phyloP scores from a whole-genome alignment of 1,284 basidiomycete species.

The Agaricales sp. region DNA sequence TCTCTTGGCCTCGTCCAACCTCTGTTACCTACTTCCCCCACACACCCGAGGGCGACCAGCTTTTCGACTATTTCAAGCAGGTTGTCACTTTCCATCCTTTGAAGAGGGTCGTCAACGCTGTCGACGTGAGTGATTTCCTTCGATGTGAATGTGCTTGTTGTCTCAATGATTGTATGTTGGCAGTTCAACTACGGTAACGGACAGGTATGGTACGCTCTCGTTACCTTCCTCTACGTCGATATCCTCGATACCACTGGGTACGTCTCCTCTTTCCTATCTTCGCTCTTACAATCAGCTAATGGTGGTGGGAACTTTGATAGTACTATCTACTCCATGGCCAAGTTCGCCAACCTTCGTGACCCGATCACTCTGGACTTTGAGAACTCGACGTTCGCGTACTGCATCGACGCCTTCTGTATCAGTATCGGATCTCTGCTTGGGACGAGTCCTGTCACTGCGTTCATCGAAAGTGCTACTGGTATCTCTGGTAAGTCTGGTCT shows the following conservation, averaged over 20 bases:
- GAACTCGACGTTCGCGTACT: conserved; percentile 77
- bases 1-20: conserved; percentile 81
- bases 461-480: conserved; percentile 77
- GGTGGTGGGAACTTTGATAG: no score
- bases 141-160: conserved; percentile 4
- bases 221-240: conserved; percentile 87
- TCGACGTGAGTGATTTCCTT: conserved; percentile 39
- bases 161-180: background rate
- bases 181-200: conserved; percentile 56
- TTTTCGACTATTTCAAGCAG: conserved; percentile 83
- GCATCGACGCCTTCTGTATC: conserved; percentile 75
- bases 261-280: background rate
- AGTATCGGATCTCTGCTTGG: conserved; percentile 81
- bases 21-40: conserved; percentile 80
- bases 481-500: conserved; percentile 40
- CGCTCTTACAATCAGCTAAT: conserved; percentile 22
- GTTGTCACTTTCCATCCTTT: conserved; percentile 72
- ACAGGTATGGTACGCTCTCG: conserved; percentile 77
- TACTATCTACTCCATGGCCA: conserved; percentile 87
- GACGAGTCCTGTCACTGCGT: conserved; percentile 83
- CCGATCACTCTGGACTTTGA: conserved; percentile 84
- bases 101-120: conserved; percentile 45
- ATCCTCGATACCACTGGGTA: conserved; percentile 45
- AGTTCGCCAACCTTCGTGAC: conserved; percentile 81
- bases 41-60: conserved; percentile 52